Conservation (phyloP, 2,329 filamentous ascomycete species). For the Hortaea sp. region DNA sequence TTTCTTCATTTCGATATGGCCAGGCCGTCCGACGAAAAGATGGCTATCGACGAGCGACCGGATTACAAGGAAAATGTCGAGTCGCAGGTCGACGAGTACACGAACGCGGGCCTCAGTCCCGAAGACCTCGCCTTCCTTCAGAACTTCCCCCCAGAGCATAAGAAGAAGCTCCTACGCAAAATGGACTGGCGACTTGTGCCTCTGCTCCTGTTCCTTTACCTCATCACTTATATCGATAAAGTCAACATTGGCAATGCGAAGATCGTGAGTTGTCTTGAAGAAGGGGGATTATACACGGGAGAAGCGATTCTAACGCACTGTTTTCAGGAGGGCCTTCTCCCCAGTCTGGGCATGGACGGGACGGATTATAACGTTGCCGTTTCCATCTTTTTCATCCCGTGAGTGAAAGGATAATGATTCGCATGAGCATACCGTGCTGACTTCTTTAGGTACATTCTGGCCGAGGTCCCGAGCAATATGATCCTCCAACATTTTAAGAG, state of each 20-base stretch:
- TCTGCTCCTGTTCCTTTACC: constrained; percentile 8
- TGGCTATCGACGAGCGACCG: neutral
- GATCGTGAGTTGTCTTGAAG: constrained; percentile 6
- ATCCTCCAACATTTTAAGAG: no score
- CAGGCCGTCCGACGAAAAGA: neutral
- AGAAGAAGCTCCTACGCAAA: constrained; percentile 22
- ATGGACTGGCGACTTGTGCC: constrained; percentile 1
- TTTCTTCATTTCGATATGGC: neutral
- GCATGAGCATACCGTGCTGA: no score
- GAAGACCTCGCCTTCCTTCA: constrained; percentile 22
- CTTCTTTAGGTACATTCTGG: no score
- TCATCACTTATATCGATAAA: constrained; percentile 22
- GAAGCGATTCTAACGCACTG: no score
- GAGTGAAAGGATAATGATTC: no score
- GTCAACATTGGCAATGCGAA: constrained; percentile 28
- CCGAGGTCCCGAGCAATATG: no score
- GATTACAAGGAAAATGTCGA: neutral
- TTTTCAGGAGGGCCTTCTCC: no score
- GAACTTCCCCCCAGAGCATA: constrained; percentile 12
- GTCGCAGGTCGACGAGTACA: no score
- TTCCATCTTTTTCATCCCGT: no score
- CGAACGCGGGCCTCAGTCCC: neutral
- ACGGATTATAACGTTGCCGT: no score
- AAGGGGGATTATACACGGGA: no score
- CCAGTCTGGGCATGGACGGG: no score